Evolutionary conservation across 1,284 basidiomycete species (phyloP).

Genomic region (Ceratobasidium sp.): DNA sequence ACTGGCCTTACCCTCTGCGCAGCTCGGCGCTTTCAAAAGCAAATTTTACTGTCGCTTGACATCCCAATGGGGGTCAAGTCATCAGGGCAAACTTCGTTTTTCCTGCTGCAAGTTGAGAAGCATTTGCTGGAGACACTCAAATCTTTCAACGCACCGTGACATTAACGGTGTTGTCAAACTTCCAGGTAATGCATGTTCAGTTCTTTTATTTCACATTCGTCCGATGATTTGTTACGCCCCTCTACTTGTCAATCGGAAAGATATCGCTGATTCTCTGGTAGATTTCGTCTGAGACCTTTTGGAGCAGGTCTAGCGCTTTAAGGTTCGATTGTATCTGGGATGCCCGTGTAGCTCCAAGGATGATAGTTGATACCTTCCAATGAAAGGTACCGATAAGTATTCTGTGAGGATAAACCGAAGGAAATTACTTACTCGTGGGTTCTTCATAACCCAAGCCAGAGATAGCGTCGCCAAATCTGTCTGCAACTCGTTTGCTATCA

Average conservation of each 20-base stretch:
- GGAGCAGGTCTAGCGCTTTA: constrained; percentile 76
- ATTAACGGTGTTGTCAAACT: not conserved
- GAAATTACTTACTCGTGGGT: constrained; percentile 66
- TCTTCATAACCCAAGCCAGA: constrained; percentile 80
- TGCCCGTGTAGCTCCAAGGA: constrained; percentile 72
- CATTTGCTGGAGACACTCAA: constrained; percentile 66
- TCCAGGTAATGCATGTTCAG: not conserved
- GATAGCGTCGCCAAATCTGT: constrained; percentile 63
- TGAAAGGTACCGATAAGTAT: not conserved
- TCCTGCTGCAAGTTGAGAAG: constrained; percentile 70
- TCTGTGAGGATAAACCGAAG: not conserved
- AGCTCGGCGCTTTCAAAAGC: constrained; percentile 74
- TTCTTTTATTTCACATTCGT: not conserved
- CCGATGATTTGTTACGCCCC: not conserved
- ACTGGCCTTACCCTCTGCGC: constrained; percentile 22
- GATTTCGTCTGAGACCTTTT: constrained; percentile 75
- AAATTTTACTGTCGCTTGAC: constrained; percentile 79
- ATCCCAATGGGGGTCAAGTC: constrained; percentile 63
- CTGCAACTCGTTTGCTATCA: constrained; percentile 27
- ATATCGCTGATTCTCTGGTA: constrained; percentile 76
- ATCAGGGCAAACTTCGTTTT: constrained; percentile 63
- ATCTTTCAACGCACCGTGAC: constrained; percentile 27
- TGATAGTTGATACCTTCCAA: constrained; percentile 70
- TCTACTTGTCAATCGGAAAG: constrained; percentile 62
- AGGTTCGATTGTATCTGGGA: constrained; percentile 77